phyloP scores from a whole-genome alignment of 2,329 filamentous ascomycete genomes.

The Diaporthe vexans region DNA sequence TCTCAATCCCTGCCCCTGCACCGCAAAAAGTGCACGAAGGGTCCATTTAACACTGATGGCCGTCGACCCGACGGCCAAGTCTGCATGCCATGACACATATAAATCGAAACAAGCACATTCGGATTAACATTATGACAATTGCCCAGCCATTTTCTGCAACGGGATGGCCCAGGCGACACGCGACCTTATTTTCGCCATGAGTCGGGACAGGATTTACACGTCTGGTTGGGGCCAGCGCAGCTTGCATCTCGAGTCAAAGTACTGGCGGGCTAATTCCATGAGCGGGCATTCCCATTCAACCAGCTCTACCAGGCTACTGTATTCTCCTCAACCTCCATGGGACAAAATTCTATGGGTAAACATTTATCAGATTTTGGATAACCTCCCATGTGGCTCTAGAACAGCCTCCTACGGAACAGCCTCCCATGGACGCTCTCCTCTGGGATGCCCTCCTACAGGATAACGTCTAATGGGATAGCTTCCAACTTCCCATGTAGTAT shows the following conservation, averaged over 20 bases:
- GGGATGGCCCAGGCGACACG: too few species aligned
- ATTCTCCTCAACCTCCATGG: too few species aligned
- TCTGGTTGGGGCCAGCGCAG: not conserved
- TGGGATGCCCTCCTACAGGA: too few species aligned
- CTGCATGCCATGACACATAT: constrained; percentile 21
- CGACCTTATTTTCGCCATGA: not conserved
- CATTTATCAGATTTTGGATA: too few species aligned
- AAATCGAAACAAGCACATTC: not conserved
- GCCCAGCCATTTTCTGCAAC: not conserved
- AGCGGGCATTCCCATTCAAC: not conserved
- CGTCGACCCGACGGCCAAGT: not conserved
- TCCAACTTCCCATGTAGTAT: too few species aligned
- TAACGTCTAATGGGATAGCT: too few species aligned
- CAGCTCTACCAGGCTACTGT: too few species aligned
- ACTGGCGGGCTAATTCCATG: not conserved
- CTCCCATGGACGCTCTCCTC: too few species aligned
- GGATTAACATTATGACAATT: not conserved
- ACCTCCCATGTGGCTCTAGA: too few species aligned
- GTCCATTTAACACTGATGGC: not conserved
- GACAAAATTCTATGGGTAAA: too few species aligned
- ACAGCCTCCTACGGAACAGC: too few species aligned
- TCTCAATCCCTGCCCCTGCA: constrained; percentile 20
- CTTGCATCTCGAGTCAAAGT: not conserved
- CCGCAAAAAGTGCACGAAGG: not conserved
- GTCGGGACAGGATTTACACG: not conserved